A percentile compares a stretch with the other conserved stretches of the same genome.
phyloP scores from a whole-genome alignment of 2,329 filamentous ascomycete species.

The Lecanicillium sp. region DNA sequence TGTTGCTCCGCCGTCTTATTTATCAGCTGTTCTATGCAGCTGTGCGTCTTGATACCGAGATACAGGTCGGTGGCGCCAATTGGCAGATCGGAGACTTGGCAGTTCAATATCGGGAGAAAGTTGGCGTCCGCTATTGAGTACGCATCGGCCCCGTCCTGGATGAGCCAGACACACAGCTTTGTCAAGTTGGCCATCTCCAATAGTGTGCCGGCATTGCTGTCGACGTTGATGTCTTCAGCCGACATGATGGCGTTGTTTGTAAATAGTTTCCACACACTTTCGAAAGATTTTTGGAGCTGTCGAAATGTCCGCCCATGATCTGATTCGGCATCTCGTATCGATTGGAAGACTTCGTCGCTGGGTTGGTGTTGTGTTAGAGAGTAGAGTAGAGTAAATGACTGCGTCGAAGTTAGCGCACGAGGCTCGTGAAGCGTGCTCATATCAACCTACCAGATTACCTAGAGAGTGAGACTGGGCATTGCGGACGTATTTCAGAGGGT shows the following conservation, averaged over 20 bases:
- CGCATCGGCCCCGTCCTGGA: constrained; percentile 32
- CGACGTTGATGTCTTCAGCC: constrained; percentile 28
- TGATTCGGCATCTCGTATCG: constrained; percentile 28
- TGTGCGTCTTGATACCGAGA: constrained; percentile 42
- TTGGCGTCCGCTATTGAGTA: constrained; percentile 38
- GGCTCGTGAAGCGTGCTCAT: too few relatives aligned
- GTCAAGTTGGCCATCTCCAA: constrained; percentile 45
- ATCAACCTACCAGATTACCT: constrained; percentile 35
- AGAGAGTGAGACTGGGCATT: constrained; percentile 33
- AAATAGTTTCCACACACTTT: constrained; percentile 30
- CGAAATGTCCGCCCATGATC: constrained; percentile 28
- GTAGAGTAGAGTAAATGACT: constrained; percentile 13
- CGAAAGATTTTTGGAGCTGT: constrained; percentile 27
- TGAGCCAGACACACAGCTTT: constrained; percentile 36
- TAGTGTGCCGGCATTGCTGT: constrained; percentile 29
- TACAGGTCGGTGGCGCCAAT: constrained; percentile 38
- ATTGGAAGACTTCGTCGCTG: constrained; percentile 30
- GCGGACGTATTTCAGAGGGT: constrained; percentile 33
- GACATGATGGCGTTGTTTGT: constrained; percentile 27
- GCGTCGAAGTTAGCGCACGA: background rate
- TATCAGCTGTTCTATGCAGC: constrained; percentile 49
- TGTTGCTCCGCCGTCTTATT: constrained; percentile 42
- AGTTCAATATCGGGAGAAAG: constrained; percentile 40
- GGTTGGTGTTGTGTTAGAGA: constrained; percentile 30
- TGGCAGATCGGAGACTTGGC: constrained; percentile 39